Evolutionary conservation across 2,329 filamentous ascomycete species (phyloP), one percentile per base, ranked within the genome.

Genomic region (Sphaerostilbella broomeana): DNA sequence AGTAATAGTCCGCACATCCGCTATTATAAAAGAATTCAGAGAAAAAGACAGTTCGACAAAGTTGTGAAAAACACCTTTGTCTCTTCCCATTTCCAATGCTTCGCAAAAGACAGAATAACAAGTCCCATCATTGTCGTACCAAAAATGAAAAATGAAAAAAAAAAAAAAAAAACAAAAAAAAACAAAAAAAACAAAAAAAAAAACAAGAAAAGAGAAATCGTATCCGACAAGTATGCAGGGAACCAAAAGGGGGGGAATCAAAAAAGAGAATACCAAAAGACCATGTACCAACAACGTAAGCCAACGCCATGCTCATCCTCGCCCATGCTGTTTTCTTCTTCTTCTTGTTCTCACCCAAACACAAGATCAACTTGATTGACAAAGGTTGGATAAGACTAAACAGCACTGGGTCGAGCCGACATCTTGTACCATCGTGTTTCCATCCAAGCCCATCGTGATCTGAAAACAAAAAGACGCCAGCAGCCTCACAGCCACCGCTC

Each of bases 301-400:
- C 11, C 13, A 34, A 34, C 31, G 31, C 31, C 31, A 34, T 34
- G 12, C 5, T 19, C 31, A n/a, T n/a, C n/a, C n/a, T n/a, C n/a
- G n/a, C n/a, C n/a, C n/a, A n/a, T n/a, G n/a, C 31, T 34, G 10
- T 34, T 34, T 19, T 19, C 22, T 17, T 12, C 31, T n/a, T 25
- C 22, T 25, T 25, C 22, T 25, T 25, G 8, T 25, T 25, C 22
- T 25, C 22, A 25, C 12, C 22, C 12, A 25, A 25, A 25, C 8
- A 30, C 15, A 30, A 8, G 27, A 10, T 30, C 16, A n/a, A n/a
- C 27, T n/a, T 30, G 27, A 17, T 13, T 30, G 8, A 20, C 12
- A 9, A n/a, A 21, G 10, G 31, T 6, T 17, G 8, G 11, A 34
- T 5, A 24, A 34, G 11, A 24, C n/a, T 3, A 3, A 34, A 34